A percentile compares a stretch with the other conserved stretches of the same genome.
Evolutionary conservation across 140 eudicot species (phyloP).

Genomic region (Oenanthe javanica): DNA sequence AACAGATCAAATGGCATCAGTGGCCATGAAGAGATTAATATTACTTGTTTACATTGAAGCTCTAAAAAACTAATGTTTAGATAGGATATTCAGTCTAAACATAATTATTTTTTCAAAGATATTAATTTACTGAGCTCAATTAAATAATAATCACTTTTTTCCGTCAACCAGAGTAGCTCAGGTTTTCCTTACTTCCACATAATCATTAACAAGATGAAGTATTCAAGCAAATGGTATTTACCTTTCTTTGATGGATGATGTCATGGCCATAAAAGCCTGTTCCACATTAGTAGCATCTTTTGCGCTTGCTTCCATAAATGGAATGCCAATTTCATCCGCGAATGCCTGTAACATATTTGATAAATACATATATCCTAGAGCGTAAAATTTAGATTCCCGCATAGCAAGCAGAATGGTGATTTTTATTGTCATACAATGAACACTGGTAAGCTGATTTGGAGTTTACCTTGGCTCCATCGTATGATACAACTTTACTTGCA

Average conservation of each 20-base stretch:
- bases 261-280: constrained; percentile 84
- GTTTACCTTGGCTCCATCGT: constrained; percentile 62
- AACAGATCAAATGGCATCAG: not conserved
- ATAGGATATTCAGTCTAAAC: not conserved
- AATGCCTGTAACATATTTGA: constrained; percentile 38
- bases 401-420: not conserved
- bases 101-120: no score
- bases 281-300: constrained; percentile 66
- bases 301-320: constrained; percentile 81
- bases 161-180: not conserved
- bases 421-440: not conserved
- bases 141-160: not conserved
- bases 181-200: not conserved
- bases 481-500: constrained; percentile 54
- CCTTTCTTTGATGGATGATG: constrained; percentile 71
- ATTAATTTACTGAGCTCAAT: not conserved
- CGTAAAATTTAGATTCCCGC: not conserved
- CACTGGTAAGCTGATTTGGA: not conserved
- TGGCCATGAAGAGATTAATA: not conserved
- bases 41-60: not conserved
- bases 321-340: constrained; percentile 85
- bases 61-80: not conserved
- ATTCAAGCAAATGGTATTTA: not conserved
- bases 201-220: not conserved
- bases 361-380: not conserved